Percentiles rank a stretch among this genome's conserved stretches.
These are phyloP conservation scores for Maudiozyma barnettii DNA, from an alignment of 805 yeast species.

Conservation along the genomic window DNA sequence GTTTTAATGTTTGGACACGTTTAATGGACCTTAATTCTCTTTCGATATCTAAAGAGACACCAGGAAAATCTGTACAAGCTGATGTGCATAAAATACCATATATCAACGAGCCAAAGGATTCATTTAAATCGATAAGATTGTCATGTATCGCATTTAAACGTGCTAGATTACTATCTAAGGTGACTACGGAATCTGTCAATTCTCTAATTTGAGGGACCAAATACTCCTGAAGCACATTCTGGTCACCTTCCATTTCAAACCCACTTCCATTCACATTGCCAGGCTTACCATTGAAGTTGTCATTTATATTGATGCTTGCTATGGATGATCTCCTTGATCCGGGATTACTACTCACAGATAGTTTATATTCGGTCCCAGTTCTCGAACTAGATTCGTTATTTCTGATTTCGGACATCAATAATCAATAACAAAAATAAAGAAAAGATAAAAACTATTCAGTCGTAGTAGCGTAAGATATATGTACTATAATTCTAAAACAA, in stretches of 20 bases:
- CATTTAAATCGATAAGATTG: constrained; percentile 58
- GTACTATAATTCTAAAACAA: too few species aligned
- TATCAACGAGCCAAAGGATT: constrained; percentile 63
- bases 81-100: constrained; percentile 80
- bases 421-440: neutral
- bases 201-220: constrained; percentile 35
- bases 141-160: constrained; percentile 51
- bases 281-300: constrained; percentile 2
- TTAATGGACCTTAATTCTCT: constrained; percentile 18
- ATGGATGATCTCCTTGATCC: constrained; percentile 28
- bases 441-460: neutral
- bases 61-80: constrained; percentile 70
- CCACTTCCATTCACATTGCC: constrained; percentile 3
- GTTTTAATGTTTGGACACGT: constrained; percentile 11
- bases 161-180: constrained; percentile 50
- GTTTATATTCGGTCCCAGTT: constrained; percentile 27
- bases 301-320: constrained; percentile 9
- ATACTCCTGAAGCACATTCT: constrained; percentile 27
- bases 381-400: neutral
- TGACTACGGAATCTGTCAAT: constrained; percentile 41
- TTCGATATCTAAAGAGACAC: constrained; percentile 20
- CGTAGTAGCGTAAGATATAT: too few species aligned
- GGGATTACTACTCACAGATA: constrained; percentile 33
- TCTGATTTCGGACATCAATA: neutral
- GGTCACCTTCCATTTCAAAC: constrained; percentile 5